Conservation (phyloP, 1,284 basidiomycete genomes). For the Ceratobasidium sp. region DNA sequence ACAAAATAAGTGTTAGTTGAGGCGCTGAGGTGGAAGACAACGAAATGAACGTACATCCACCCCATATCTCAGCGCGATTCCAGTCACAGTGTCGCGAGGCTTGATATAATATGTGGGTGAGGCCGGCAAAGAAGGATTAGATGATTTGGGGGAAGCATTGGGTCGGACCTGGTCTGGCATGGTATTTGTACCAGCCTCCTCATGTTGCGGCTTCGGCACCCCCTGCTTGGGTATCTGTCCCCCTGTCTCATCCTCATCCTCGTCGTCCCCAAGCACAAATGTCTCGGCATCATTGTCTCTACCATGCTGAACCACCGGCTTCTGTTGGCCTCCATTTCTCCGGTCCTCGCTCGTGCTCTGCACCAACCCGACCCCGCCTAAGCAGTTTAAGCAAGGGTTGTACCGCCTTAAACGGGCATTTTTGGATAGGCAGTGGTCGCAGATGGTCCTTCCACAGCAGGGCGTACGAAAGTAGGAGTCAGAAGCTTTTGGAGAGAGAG, state of each 20-base stretch:
- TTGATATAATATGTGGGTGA: constrained; percentile 67
- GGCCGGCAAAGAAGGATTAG: constrained; percentile 8
- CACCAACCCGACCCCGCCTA: constrained; percentile 48
- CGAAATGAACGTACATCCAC: constrained; percentile 64
- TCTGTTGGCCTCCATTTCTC: constrained; percentile 19
- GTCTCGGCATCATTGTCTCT: constrained; percentile 48
- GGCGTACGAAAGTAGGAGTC: constrained; percentile 39
- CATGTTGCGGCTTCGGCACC: not conserved
- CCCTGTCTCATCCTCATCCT: constrained; percentile 59
- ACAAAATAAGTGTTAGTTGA: constrained; percentile 15
- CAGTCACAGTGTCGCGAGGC: constrained; percentile 70
- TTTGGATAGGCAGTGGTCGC: constrained; percentile 45
- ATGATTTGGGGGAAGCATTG: not conserved
- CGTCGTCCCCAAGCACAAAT: constrained; percentile 71
- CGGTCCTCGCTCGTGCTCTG: constrained; percentile 35
- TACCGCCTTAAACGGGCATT: constrained; percentile 49
- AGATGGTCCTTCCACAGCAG: constrained; percentile 49
- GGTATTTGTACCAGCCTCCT: not conserved
- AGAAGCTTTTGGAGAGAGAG: constrained; percentile 13
- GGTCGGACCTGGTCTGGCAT: not conserved
- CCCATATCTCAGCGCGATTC: constrained; percentile 69
- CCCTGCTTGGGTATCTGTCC: constrained; percentile 22
- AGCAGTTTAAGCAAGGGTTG: constrained; percentile 50
- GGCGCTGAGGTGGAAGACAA: not conserved
- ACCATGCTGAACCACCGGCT: constrained; percentile 32